A percentile compares a stretch with the other conserved stretches of the same genome.
phyloP scores from a whole-genome alignment of 306 rosid genomes.

The Vicia faba region DNA sequence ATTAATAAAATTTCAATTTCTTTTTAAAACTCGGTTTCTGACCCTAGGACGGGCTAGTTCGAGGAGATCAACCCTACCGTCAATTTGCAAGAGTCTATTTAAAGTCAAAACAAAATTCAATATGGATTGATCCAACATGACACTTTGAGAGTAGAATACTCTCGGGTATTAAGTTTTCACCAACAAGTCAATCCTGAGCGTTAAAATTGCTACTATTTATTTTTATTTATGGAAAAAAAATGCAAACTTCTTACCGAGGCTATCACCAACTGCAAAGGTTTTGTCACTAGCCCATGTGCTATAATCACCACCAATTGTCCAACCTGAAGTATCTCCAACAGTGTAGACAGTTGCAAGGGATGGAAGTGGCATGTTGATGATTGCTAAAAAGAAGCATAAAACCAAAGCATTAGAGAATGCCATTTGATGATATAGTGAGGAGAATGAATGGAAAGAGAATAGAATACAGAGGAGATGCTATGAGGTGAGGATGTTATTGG shows the following conservation, averaged over 20 bases:
- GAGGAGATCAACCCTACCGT: too few relatives aligned
- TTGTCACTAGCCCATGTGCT: constrained; percentile 72
- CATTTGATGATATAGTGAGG: constrained; percentile 44
- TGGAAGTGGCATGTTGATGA: constrained; percentile 54
- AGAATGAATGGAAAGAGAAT: background rate
- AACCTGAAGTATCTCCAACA: constrained; percentile 79
- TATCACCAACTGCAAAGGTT: constrained; percentile 72
- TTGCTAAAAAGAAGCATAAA: constrained; percentile 39
- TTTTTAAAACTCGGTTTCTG: too few relatives aligned
- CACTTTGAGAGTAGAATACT: too few relatives aligned
- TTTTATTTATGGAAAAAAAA: background rate
- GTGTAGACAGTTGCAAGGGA: constrained; percentile 63
- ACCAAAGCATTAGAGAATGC: constrained; percentile 41
- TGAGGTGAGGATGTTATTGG: constrained; percentile 25
- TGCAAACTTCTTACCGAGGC: constrained; percentile 55
- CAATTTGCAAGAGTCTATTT: too few relatives aligned
- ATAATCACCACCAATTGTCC: constrained; percentile 68
- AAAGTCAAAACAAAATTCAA: too few relatives aligned
- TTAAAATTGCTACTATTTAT: too few relatives aligned
- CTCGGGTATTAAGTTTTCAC: too few relatives aligned
- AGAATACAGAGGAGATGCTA: constrained; percentile 8
- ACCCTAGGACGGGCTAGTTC: too few relatives aligned
- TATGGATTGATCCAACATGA: too few relatives aligned
- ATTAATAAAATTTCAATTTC: background rate
- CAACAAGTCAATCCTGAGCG: too few relatives aligned